Percentiles rank a stretch among this genome's conserved stretches.
Evolutionary conservation across 768 basidiomycete species (phyloP).

Genomic region (Psilocybe azurescens): DNA sequence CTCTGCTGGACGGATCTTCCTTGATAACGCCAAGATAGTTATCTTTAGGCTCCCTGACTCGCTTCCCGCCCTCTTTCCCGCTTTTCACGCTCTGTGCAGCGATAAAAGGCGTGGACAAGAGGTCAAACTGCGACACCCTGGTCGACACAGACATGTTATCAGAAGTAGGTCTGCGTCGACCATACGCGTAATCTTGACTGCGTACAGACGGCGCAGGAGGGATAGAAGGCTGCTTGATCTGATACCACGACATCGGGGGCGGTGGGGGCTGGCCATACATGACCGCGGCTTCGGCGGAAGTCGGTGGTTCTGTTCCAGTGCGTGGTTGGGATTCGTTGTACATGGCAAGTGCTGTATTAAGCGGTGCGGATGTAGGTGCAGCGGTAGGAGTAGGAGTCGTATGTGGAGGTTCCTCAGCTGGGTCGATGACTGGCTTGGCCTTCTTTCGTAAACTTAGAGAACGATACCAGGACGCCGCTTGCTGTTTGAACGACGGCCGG

Average conservation of each 20-base stretch:
- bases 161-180: slow-evolving; percentile 27
- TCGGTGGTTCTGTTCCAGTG: slow-evolving; percentile 14
- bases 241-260: slow-evolving; percentile 36
- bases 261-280: slow-evolving; percentile 23
- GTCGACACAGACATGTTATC: slow-evolving; percentile 33
- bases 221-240: slow-evolving; percentile 19
- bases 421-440: slow-evolving; percentile 38
- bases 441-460: slow-evolving; percentile 41
- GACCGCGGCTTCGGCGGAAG: slow-evolving; percentile 7
- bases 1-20: slow-evolving; percentile 42
- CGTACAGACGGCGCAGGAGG: slow-evolving; percentile 24
- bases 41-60: slow-evolving; percentile 30
- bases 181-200: slow-evolving; percentile 25
- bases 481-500: slow-evolving; percentile 33
- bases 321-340: slow-evolving; percentile 14
- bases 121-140: slow-evolving; percentile 39
- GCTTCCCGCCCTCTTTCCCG: slow-evolving; percentile 25
- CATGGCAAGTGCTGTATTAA: slow-evolving; percentile 10
- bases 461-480: slow-evolving; percentile 45
- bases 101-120: slow-evolving; percentile 34
- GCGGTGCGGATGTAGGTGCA: slow-evolving; percentile 11
- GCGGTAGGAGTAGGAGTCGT: background rate
- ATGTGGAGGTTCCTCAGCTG: slow-evolving; percentile 27
- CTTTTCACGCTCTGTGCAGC: slow-evolving; percentile 29
- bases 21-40: slow-evolving; percentile 42